Percentiles rank a stretch among this genome's conserved stretches.
Conservation (phyloP, 805 yeast genomes). For the Sugiyamaella smithiae region DNA sequence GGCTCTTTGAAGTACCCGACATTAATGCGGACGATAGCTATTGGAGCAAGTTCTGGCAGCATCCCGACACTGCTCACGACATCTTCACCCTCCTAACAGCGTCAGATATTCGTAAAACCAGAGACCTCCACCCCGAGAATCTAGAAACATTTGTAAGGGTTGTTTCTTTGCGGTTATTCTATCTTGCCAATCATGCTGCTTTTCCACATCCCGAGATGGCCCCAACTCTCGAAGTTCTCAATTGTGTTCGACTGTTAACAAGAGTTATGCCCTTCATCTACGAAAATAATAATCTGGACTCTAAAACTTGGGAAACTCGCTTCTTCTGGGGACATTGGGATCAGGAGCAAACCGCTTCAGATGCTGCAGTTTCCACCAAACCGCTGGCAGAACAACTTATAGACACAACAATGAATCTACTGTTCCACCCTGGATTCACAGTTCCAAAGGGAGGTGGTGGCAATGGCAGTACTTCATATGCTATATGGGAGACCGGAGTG, state of each 20-base stretch:
- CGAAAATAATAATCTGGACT: conserved; percentile 42
- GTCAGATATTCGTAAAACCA: conserved; percentile 55
- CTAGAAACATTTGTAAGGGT: conserved; percentile 52
- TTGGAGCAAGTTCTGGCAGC: conserved; percentile 47
- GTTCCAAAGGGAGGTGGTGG: conserved; percentile 29
- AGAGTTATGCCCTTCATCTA: conserved; percentile 64
- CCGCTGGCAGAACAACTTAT: conserved; percentile 40
- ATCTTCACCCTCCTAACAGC: conserved; percentile 55
- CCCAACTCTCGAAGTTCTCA: conserved; percentile 44
- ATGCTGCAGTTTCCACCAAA: background rate
- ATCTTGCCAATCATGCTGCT: conserved; percentile 28
- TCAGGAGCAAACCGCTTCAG: background rate
- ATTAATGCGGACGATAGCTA: conserved; percentile 38
- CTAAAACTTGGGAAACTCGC: conserved; percentile 34
- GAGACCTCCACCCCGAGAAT: conserved; percentile 56
- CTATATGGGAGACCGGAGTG: conserved; percentile 81
- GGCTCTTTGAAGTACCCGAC: conserved; percentile 38
- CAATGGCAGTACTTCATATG: conserved; percentile 35
- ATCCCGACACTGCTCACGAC: conserved; percentile 53
- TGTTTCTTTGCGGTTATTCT: conserved; percentile 36
- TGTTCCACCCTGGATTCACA: conserved; percentile 60
- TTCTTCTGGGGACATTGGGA: conserved; percentile 46
- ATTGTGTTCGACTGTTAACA: conserved; percentile 62
- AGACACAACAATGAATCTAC: conserved; percentile 41
- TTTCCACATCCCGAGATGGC: conserved; percentile 30